Conservation (phyloP, 2,329 filamentous ascomycete genomes). For the Fusarium fracticaudum region DNA sequence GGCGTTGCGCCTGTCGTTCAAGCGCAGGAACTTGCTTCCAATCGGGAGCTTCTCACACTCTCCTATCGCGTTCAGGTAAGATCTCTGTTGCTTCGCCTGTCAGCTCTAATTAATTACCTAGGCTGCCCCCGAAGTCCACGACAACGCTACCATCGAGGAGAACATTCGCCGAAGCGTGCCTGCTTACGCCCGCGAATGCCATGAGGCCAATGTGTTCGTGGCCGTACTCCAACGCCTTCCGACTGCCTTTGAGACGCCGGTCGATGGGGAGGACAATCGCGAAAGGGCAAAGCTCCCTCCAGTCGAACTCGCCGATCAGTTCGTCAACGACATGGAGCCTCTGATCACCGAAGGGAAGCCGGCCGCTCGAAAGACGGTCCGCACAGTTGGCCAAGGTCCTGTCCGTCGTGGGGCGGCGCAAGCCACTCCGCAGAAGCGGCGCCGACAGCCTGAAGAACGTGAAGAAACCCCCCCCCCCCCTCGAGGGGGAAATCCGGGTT, state of each 20-base stretch:
- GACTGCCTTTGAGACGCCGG: not conserved
- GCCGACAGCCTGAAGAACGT: too few species aligned
- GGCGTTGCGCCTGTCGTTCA: not conserved
- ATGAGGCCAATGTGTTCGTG: not conserved
- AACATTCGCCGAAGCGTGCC: not conserved
- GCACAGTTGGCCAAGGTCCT: not conserved
- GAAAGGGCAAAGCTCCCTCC: not conserved
- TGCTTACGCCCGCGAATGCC: not conserved
- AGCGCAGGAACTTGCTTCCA: not conserved
- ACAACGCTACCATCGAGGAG: fast-evolving
- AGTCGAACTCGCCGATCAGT: not conserved
- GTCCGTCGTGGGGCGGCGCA: not conserved
- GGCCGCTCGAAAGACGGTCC: not conserved
- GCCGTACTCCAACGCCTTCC: not conserved
- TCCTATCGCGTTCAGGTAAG: not conserved
- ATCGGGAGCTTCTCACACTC: not conserved
- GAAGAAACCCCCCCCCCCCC: too few species aligned
- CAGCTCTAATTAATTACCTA: not conserved
- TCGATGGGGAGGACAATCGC: not conserved
- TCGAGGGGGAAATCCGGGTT: not conserved
- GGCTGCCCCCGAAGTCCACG: not conserved
- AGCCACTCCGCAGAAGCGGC: not conserved
- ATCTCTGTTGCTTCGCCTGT: not conserved
- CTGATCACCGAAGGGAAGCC: not conserved
- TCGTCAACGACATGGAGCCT: not conserved